Evolutionary conservation across 2,329 filamentous ascomycete genomes (phyloP).

Genomic region (Claviceps purpurea): DNA sequence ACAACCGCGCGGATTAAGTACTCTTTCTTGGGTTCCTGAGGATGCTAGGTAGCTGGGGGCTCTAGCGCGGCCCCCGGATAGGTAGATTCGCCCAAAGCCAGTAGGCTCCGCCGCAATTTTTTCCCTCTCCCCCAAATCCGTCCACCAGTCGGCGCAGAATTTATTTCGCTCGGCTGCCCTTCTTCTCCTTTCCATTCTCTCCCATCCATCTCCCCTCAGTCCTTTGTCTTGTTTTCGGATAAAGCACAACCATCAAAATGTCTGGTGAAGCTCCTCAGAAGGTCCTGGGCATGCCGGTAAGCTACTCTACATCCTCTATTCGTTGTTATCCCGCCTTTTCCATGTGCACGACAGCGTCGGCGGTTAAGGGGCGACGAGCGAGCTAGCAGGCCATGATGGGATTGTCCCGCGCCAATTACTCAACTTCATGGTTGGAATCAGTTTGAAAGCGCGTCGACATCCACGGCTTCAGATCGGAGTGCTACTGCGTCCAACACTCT

Average conservation of each 20-base stretch:
- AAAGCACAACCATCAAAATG: constrained; percentile 35
- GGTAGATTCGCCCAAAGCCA: constrained; percentile 42
- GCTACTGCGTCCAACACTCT: neutral
- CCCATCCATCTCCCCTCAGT: constrained; percentile 48
- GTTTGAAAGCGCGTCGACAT: neutral
- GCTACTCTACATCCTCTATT: constrained; percentile 16
- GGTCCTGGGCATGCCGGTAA: constrained; percentile 57
- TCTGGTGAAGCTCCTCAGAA: constrained; percentile 39
- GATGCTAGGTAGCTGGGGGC: constrained; percentile 7
- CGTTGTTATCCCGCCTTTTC: constrained; percentile 1
- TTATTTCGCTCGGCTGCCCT: constrained; percentile 28
- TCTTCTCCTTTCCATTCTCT: constrained; percentile 28
- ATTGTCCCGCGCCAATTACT: constrained; percentile 4
- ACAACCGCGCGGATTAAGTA: neutral
- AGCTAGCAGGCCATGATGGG: neutral
- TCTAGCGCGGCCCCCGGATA: constrained; percentile 31
- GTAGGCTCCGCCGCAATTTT: constrained; percentile 36
- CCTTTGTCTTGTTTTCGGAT: constrained; percentile 34
- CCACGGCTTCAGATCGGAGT: neutral
- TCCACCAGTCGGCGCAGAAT: constrained; percentile 31
- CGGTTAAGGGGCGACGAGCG: constrained; percentile 10
- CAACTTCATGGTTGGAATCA: constrained; percentile 9
- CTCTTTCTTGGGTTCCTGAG: constrained; percentile 4
- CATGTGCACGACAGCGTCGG: constrained; percentile 17
- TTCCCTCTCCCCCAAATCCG: constrained; percentile 31